Percentiles rank a stretch among this genome's conserved stretches.
phyloP scores from a whole-genome alignment of 805 yeast species.

The Kodamaea kaohsiungensis region DNA sequence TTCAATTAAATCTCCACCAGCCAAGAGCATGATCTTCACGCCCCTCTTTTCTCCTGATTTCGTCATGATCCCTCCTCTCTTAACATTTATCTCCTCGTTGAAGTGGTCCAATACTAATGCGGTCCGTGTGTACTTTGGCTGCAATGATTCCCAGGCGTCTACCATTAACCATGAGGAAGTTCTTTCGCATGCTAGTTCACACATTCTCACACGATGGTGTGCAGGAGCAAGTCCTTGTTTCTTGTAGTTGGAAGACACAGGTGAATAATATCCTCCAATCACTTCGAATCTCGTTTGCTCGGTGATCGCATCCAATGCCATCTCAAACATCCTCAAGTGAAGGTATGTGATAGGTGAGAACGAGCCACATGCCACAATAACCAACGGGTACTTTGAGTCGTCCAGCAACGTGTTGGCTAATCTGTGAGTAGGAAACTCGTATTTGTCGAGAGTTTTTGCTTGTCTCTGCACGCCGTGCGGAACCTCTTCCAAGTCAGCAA shows the following conservation, averaged over 20 bases:
- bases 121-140: constrained; percentile 87
- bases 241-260: constrained; percentile 89
- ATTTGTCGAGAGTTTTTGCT: constrained; percentile 66
- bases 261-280: constrained; percentile 94
- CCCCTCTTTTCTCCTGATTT: constrained; percentile 66
- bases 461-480: constrained; percentile 93
- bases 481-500: constrained; percentile 95
- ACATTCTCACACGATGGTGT: constrained; percentile 92
- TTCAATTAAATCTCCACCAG: constrained; percentile 97
- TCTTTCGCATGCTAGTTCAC: constrained; percentile 96
- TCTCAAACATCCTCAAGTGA: constrained; percentile 96
- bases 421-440: constrained; percentile 86
- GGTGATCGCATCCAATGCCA: constrained; percentile 92
- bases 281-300: constrained; percentile 95
- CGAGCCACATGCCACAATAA: constrained; percentile 96
- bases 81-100: constrained; percentile 90
- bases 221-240: constrained; percentile 92
- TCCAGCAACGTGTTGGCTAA: constrained; percentile 69
- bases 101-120: constrained; percentile 96
- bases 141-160: constrained; percentile 98
- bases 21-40: constrained; percentile 91
- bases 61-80: constrained; percentile 78
- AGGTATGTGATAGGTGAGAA: constrained; percentile 94
- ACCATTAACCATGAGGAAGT: constrained; percentile 98
- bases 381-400: constrained; percentile 81